A percentile compares a stretch with the other conserved stretches of the same genome.
Evolutionary conservation across 208 protist genomes (phyloP).

Genomic region (Acanthamoeba healyi): DNA sequence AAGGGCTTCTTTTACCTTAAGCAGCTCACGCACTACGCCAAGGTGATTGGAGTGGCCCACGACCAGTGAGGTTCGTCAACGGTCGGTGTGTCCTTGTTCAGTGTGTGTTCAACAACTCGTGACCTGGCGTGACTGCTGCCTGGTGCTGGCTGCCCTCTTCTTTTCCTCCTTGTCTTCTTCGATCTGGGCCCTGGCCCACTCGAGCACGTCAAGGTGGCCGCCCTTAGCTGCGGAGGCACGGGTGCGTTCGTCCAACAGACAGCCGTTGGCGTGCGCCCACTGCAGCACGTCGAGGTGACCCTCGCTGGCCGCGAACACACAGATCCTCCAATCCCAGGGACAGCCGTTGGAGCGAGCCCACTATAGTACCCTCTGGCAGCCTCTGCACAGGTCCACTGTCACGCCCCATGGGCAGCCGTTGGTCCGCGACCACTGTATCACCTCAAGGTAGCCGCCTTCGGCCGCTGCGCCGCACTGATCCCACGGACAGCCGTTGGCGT

Average conservation of each 20-base stretch:
- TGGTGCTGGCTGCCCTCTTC: too few relatives aligned
- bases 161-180: too few relatives aligned
- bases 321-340: not conserved
- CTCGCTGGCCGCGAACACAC: not conserved
- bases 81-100: too few relatives aligned
- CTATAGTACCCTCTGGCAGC: not conserved
- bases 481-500: not conserved
- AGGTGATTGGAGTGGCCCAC: not conserved
- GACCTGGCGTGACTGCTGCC: too few relatives aligned
- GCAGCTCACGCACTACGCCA: not conserved
- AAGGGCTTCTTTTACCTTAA: constrained; percentile 31
- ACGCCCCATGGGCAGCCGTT: constrained; percentile 11
- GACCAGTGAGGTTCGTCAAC: not conserved
- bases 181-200: too few relatives aligned
- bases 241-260: not conserved
- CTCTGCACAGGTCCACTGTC: not conserved
- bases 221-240: too few relatives aligned
- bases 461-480: not conserved
- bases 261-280: not conserved
- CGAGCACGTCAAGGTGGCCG: too few relatives aligned
- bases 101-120: too few relatives aligned
- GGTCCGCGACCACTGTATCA: not conserved
- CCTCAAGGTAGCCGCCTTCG: not conserved
- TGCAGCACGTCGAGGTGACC: not conserved
- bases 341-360: not conserved